Base-by-base conservation (phyloP, 495 filamentous ascomycete species). In the Friedmanniomyces simplex region DNA sequence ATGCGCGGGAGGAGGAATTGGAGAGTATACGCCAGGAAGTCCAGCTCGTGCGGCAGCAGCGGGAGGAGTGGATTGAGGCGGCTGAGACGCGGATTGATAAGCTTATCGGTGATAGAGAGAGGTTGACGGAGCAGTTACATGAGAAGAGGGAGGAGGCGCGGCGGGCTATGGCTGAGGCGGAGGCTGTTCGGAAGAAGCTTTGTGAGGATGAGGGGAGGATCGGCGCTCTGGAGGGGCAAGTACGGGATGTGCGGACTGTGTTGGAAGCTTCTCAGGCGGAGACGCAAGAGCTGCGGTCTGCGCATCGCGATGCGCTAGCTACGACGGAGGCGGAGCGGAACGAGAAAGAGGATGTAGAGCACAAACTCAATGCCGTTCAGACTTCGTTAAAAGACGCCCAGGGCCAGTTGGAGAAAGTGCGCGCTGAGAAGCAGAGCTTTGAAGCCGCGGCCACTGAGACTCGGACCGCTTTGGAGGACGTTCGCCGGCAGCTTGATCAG, bases 1-100 rank as follows among this genome's bases (percentile, higher is more conserved):
- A 57, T 51, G 45, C 53, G 50, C 24, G 50, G 18, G 50, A 63
- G 26, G 61, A 64, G 47, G 61, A 64, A 57, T 12, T 64, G 37
- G 53, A 64, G 53, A 54, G 49, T 18, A n/a, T 60, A 24, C 57
- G 61, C 3, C 47, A 52, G 25, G 57, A 60, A 57, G 20, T 64
- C 10, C 49, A 7, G 22, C 18, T 49, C 12, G 54, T 57, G 22
- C 37, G 30, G 22, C 39, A 48, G 49, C 56, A 60, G 30, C 42
- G 57, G 25, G 61, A 63, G 48, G 57, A 63, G 49, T 63, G 50
- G 61, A 21, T 63, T 5, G 61, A 56, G 18, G 43, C 30, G 12
- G 61, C 61, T 1, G 61, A 64, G 34, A 41, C 24, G 20, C 22
- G 58, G 52, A 56, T 64, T 20, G 61, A 64, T 32, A 22, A 13